Percentiles rank a stretch among this genome's conserved stretches.
phyloP scores from a whole-genome alignment of 164 flowering plant genomes.

The Protea cynaroides region DNA sequence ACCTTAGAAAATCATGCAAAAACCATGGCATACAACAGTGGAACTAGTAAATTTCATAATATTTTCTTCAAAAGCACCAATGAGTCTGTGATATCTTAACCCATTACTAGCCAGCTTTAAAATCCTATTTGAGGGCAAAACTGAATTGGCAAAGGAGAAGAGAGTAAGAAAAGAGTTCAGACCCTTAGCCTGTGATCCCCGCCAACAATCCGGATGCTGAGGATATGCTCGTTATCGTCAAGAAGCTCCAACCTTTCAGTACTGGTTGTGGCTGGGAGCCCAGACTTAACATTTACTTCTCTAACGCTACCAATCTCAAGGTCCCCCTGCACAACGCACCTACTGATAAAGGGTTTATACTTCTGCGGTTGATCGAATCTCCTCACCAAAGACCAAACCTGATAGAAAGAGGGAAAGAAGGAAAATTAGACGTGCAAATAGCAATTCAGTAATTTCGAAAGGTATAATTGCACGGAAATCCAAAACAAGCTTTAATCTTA shows the following conservation, averaged over 20 bases:
- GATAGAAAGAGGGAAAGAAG: not conserved
- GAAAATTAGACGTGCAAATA: no score
- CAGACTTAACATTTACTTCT: slow-evolving; percentile 86
- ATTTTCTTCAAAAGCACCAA: no score
- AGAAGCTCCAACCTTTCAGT: slow-evolving; percentile 80
- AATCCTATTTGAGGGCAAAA: not conserved
- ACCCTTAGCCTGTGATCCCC: slow-evolving; percentile 92
- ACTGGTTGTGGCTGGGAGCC: slow-evolving; percentile 90
- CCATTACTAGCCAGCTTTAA: not conserved
- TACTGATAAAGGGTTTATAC: slow-evolving; percentile 80
- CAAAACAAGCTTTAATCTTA: no score
- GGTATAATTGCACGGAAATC: no score
- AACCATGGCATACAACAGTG: no score
- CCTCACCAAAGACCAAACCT: slow-evolving; percentile 91
- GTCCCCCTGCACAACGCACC: slow-evolving; percentile 70
- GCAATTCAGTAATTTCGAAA: no score
- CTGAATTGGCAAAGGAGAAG: not conserved
- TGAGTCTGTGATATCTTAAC: not conserved
- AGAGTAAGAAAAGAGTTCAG: slow-evolving; percentile 4
- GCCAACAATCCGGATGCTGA: slow-evolving; percentile 68
- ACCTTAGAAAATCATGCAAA: no score
- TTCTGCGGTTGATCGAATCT: slow-evolving; percentile 89
- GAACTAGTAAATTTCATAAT: no score
- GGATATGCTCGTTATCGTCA: slow-evolving; percentile 80
- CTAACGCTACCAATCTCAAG: slow-evolving; percentile 75